Evolutionary conservation across 768 basidiomycete species (phyloP), one percentile per base, ranked within the genome.

Genomic region (Chalciporus pseudorubinellus): DNA sequence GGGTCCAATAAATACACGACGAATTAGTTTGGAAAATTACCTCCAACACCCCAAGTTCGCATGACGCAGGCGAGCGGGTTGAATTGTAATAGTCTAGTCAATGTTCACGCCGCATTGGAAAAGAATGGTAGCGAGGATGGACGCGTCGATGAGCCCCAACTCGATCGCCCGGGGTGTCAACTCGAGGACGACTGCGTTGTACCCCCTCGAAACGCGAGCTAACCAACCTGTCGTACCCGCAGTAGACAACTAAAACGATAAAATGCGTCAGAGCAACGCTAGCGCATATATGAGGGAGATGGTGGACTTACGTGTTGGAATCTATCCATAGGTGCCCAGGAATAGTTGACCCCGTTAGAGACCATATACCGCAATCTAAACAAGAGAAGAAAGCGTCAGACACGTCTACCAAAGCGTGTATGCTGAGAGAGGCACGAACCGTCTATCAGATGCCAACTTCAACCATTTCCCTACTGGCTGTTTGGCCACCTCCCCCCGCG

Each of bases 71-170:
- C 10, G 12, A 12, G 29, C 29, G 29, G 29, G 12, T 13, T 31
- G 29, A 31, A 31, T 31, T 11, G 44, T 13, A 12, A 29, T 3
- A 12, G 20, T 40, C 44, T 66, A 86, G 56, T 85, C 85, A 20
- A 87, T 80, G 65, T 72, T 80, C 49, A 76, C 78, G n/a, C 85
- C 85, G 44, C 74, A 82, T 51, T 79, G 80, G 39, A 87, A 70
- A 20, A 87, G 69, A 6, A 80, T 58, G 0, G 80, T 74, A 0
- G 80, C 82, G 10, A 80, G 71, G 22, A 85, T 61, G 50, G 72
- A 66, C 8, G 73, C 62, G 20, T 85, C 79, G 5, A 84, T 70
- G 16, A 87, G 73, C 14, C 76, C 77, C 8, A 76, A 69, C 50
- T 81, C 76, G 28, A 85, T 67, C 13, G 80, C 82, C 39, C 80